Base-by-base conservation (phyloP, 1,139 yeast genomes). In the Hyphopichia fennica region DNA sequence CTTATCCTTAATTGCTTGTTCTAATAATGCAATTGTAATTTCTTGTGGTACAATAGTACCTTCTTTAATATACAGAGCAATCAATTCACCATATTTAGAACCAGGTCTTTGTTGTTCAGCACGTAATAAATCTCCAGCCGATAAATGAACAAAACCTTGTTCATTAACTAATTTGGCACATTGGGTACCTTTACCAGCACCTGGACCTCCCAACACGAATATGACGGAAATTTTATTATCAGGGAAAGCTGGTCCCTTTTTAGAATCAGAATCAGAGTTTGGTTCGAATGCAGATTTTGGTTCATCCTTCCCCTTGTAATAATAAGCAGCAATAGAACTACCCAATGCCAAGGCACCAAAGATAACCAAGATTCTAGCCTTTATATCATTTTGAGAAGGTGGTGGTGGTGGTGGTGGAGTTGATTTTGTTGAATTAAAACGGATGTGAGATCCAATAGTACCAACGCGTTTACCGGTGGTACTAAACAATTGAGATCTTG, bases 131-230 rank as follows among this genome's bases (percentile, higher is more conserved):
- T 93, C 99, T 37, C 99, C 99, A 15, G 99, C 99, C 29, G 95
- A 84, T 41, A 93, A 71, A 62, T 93, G 99, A 32, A 87, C 82
- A 62, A 91, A 93, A 13, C 86, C 84, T 59, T 80, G 86, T 55
- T 90, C 88, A 17, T 75, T 67, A 35, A 93, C 97, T 45, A 93
- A 75, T 56, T 80, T 86, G 34, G 84, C 87, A 69, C 97, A 89
- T 66, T 93, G 99, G 2, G 99, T 93, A 44, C 99, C 99, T 61
- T 93, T 93, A 34, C 99, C 99, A 15, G 96, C 85, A 14, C 99
- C 97, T 3, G 91, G 91, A 2, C 91, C 89, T 28, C 96, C 96
- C 32, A 93, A 78, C 7, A 93, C 96, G 62, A 88, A 93, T 23
- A 93, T 77, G 7, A 93, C 96, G 27, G 87, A 80, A 27, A 87